phyloP scores from a whole-genome alignment of 306 rosid species.

The Cyamopsis tetragonoloba region DNA sequence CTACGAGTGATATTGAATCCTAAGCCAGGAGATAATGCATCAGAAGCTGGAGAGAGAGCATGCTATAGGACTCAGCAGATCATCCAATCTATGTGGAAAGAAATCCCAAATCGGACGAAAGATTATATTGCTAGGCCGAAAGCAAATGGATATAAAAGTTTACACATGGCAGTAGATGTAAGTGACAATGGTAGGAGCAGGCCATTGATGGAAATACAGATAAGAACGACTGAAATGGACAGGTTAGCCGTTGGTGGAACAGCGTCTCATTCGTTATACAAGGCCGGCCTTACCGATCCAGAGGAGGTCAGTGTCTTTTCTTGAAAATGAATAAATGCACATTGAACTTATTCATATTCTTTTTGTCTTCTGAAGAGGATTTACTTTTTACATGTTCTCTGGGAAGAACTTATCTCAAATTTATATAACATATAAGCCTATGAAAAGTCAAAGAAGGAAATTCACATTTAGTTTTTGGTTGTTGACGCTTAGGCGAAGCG shows the following conservation, averaged over 20 bases:
- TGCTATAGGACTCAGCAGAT: conserved; percentile 67
- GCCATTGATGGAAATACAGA: conserved; percentile 87
- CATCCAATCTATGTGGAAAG: conserved; percentile 70
- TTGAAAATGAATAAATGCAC: not conserved
- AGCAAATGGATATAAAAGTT: conserved; percentile 79
- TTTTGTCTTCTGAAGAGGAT: not conserved
- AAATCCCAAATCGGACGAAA: conserved; percentile 69
- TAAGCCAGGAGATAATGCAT: conserved; percentile 33
- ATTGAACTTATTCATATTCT: not conserved
- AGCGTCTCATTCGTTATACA: conserved; percentile 91
- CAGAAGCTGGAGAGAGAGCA: conserved; percentile 61
- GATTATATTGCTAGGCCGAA: conserved; percentile 86
- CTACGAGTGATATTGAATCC: conserved; percentile 74
- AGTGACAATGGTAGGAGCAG: conserved; percentile 55
- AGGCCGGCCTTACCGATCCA: conserved; percentile 86
- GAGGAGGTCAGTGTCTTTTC: conserved; percentile 59
- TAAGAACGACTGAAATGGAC: conserved; percentile 86
- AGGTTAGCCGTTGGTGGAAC: conserved; percentile 68
- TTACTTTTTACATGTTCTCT: too few species aligned
- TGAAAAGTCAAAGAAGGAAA: not conserved
- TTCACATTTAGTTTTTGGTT: conserved; percentile 10
- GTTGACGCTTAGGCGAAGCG: conserved; percentile 66
- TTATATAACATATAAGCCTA: too few species aligned
- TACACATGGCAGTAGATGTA: conserved; percentile 91
- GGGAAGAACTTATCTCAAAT: too few species aligned